phyloP scores from a whole-genome alignment of 495 filamentous ascomycete genomes.

The Paragyromitra xinjiangensis region DNA sequence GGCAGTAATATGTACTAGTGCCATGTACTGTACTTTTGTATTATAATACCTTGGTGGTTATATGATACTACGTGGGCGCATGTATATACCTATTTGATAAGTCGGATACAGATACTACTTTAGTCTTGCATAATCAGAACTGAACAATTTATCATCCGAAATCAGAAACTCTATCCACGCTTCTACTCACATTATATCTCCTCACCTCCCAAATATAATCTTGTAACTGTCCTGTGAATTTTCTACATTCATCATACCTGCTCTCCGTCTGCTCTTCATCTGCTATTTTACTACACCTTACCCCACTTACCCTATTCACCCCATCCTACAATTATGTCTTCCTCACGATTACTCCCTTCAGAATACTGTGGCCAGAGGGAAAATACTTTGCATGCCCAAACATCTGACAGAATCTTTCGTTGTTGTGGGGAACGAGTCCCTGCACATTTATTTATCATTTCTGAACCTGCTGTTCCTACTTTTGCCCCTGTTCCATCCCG shows the following conservation, averaged over 20 bases:
- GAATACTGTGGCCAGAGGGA: too few relatives aligned
- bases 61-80: not conserved
- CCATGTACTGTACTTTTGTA: not conserved
- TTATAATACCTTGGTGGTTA: slow-evolving; percentile 1
- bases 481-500: not conserved
- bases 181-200: too few relatives aligned
- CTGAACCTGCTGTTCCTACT: not conserved
- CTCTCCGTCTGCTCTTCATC: not conserved
- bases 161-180: not conserved
- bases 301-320: not conserved
- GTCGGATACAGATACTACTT: not conserved
- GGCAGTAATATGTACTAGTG: not conserved
- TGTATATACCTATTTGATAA: not conserved
- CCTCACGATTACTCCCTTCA: not conserved
- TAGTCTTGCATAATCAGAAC: not conserved
- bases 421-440: slow-evolving; percentile 4
- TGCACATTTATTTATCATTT: not conserved
- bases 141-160: not conserved
- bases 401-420: not conserved
- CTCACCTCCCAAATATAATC: not conserved
- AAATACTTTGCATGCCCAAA: not conserved
- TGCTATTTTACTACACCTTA: not conserved
- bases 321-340: not conserved
- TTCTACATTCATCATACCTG: not conserved
- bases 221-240: not conserved